Conservation (phyloP, 495 filamentous ascomycete species). For the Hyaloscypha bicolor region DNA sequence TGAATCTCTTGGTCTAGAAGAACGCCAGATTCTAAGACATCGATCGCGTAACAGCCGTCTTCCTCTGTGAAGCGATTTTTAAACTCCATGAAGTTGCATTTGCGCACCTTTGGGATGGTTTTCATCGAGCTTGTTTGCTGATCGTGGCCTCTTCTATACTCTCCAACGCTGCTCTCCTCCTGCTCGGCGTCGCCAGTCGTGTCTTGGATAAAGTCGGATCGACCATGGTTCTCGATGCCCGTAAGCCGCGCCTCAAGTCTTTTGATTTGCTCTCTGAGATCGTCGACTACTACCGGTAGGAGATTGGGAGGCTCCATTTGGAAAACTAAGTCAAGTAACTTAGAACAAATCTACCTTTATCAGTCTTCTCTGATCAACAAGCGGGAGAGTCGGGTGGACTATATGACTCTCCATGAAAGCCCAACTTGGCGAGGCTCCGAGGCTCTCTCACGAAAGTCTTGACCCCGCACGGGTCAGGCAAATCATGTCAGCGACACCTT, state of each 20-base stretch:
- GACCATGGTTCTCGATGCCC: background rate
- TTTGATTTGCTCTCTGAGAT: background rate
- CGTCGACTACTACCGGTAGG: background rate
- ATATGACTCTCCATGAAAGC: too few species aligned
- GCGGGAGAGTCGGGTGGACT: too few species aligned
- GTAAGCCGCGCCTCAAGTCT: background rate
- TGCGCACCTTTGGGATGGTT: background rate
- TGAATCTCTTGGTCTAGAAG: conserved; percentile 9
- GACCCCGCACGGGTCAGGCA: too few species aligned
- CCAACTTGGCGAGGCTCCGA: too few species aligned
- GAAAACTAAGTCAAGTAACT: background rate
- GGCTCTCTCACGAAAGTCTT: too few species aligned
- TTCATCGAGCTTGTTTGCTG: background rate
- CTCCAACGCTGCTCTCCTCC: background rate
- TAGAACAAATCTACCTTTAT: background rate
- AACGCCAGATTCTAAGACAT: conserved; percentile 22
- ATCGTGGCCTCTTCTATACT: too few species aligned
- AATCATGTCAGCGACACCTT: too few species aligned
- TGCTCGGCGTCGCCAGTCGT: background rate
- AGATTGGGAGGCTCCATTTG: background rate
- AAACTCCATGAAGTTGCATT: conserved; percentile 37
- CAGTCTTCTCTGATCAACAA: too few species aligned
- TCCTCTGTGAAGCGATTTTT: conserved; percentile 34
- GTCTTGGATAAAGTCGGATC: background rate
- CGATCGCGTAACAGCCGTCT: conserved; percentile 24